A percentile compares a stretch with the other conserved stretches of the same genome.
phyloP scores from a whole-genome alignment of 768 basidiomycete species.

The Brasilioporus rufonigricans region DNA sequence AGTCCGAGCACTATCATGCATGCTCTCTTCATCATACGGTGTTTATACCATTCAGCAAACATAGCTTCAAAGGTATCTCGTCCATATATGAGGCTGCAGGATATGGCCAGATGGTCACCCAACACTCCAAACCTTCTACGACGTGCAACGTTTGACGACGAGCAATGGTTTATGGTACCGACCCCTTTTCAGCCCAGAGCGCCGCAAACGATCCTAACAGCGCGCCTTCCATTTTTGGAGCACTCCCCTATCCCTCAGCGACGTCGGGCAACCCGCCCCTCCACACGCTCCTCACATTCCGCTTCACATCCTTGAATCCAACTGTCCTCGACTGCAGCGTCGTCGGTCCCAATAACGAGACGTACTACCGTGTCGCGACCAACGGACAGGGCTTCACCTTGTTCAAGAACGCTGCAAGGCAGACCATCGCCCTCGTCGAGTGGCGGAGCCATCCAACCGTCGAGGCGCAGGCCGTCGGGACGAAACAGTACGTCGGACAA shows the following conservation, averaged over 20 bases:
- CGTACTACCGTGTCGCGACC: conserved; percentile 49
- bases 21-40: not conserved
- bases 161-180: conserved; percentile 24
- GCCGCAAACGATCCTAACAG: conserved; percentile 8
- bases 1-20: not conserved
- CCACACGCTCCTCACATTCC: conserved; percentile 40
- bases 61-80: conserved; percentile 14
- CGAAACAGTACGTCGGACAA: conserved; percentile 46
- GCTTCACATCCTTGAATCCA: conserved; percentile 50
- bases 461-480: conserved; percentile 50
- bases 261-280: conserved; percentile 26
- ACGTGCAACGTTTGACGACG: not conserved
- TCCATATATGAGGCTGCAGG: conserved; percentile 11
- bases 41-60: not conserved
- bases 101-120: not conserved
- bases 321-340: conserved; percentile 55
- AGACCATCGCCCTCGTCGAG: conserved; percentile 53
- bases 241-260: conserved; percentile 52
- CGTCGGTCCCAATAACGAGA: conserved; percentile 47
- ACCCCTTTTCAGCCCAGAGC: conserved; percentile 30
- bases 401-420: conserved; percentile 47
- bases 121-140: not conserved
- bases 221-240: conserved; percentile 58
- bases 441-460: conserved; percentile 50
- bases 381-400: conserved; percentile 55